Conservation (phyloP, 2,329 filamentous ascomycete species). For the Botrytis tulipae region DNA sequence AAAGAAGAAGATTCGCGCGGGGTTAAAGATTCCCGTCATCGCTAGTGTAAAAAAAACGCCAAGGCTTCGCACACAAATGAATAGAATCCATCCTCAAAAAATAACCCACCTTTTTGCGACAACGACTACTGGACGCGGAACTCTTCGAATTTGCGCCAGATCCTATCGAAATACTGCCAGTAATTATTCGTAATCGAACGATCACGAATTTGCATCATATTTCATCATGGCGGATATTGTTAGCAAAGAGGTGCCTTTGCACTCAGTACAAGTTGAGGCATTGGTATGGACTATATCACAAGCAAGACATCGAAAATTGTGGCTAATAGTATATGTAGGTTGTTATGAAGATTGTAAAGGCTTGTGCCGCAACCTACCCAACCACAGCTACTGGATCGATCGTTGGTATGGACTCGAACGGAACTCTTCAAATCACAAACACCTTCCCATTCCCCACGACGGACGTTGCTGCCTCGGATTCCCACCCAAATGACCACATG, state of each 20-base stretch:
- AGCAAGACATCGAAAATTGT: conserved; percentile 35
- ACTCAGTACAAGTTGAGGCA: conserved; percentile 90
- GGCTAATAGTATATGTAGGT: conserved; percentile 54
- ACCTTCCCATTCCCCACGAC: conserved; percentile 87
- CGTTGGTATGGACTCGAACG: conserved; percentile 87
- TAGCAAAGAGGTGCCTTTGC: conserved; percentile 68
- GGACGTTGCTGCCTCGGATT: conserved; percentile 66
- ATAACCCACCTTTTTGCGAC: conserved; percentile 21
- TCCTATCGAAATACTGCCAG: conserved; percentile 3
- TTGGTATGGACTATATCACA: conserved; percentile 61
- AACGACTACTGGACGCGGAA: conserved; percentile 18
- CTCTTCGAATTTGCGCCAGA: conserved; percentile 5
- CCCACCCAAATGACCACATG: conserved; percentile 67
- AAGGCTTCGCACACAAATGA: conserved; percentile 23
- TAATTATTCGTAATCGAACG: not conserved
- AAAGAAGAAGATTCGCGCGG: conserved; percentile 14
- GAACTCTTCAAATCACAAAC: conserved; percentile 87
- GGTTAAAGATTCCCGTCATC: conserved; percentile 14
- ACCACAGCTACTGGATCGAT: conserved; percentile 86
- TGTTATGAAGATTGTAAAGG: conserved; percentile 97
- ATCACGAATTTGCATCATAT: conserved; percentile 12
- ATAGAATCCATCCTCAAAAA: conserved; percentile 21
- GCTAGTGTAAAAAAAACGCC: conserved; percentile 18
- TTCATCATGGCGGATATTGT: conserved; percentile 55
- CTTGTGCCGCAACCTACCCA: conserved; percentile 84